A percentile compares a stretch with the other conserved stretches of the same genome.
These are phyloP conservation scores for Magnusiomyces ingens DNA, from an alignment of 1,139 yeast genomes.

Conservation along the genomic window DNA sequence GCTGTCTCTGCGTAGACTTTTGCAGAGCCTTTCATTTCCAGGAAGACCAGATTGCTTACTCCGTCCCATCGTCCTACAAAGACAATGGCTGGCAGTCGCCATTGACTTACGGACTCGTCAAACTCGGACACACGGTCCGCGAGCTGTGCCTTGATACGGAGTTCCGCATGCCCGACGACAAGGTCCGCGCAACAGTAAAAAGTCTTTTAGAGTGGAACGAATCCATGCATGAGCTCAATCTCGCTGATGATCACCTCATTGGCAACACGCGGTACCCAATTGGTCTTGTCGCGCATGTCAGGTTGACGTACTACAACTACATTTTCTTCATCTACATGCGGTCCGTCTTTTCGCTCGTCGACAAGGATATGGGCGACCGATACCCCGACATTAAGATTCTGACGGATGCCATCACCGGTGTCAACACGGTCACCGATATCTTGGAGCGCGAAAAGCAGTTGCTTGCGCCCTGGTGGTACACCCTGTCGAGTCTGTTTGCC, in stretches of 20 bases:
- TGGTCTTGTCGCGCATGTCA: constrained; percentile 16
- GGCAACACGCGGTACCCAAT: constrained; percentile 18
- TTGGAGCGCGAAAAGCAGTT: constrained; percentile 24
- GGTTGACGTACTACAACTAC: constrained; percentile 15
- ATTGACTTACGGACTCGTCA: constrained; percentile 38
- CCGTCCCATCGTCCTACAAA: constrained; percentile 36
- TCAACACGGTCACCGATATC: constrained; percentile 33
- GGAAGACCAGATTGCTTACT: constrained; percentile 36
- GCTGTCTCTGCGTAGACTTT: constrained; percentile 47
- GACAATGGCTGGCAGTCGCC: constrained; percentile 51
- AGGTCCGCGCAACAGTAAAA: constrained; percentile 12
- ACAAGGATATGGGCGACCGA: constrained; percentile 3
- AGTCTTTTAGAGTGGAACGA: constrained; percentile 19
- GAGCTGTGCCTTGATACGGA: constrained; percentile 22
- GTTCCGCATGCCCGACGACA: constrained; percentile 17
- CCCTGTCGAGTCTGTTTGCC: constrained; percentile 42
- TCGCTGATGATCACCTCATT: constrained; percentile 16
- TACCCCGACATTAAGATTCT: constrained; percentile 9
- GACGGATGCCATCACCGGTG: constrained; percentile 21
- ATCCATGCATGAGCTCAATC: constrained; percentile 15
- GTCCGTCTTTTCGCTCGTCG: constrained; percentile 14
- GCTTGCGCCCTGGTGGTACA: constrained; percentile 50
- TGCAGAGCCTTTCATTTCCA: constrained; percentile 45
- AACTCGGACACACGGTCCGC: constrained; percentile 21
- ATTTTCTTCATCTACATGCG: constrained; percentile 15